phyloP scores from a whole-genome alignment of 306 rosid species.

The Citrullus colocynthis region DNA sequence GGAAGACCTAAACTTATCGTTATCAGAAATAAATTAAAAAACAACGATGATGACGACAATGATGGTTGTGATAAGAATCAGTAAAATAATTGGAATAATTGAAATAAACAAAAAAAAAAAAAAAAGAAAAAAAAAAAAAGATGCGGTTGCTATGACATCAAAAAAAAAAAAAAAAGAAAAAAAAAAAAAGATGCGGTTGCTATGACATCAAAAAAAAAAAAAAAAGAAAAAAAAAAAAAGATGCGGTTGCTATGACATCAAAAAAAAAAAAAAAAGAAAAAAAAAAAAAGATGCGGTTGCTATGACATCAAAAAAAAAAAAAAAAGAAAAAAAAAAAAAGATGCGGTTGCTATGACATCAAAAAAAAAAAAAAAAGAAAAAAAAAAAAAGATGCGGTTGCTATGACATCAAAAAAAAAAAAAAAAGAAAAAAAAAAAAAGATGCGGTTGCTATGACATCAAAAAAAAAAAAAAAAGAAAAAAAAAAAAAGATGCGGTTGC shows the following conservation, averaged over 20 bases:
- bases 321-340: neutral
- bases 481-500: too few species aligned
- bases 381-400: too few species aligned
- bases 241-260: too few species aligned
- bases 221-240: neutral
- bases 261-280: neutral
- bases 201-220: neutral
- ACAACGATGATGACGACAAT: neutral
- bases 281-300: too few species aligned
- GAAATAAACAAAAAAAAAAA: neutral
- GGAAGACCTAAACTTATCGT: neutral
- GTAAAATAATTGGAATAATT: neutral
- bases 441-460: too few species aligned
- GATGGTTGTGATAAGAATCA: neutral
- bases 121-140: neutral
- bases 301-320: neutral
- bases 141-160: too few species aligned
- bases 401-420: neutral
- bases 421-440: neutral
- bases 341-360: too few species aligned
- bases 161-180: neutral
- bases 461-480: neutral
- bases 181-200: too few species aligned
- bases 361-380: neutral
- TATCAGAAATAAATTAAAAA: neutral